Conservation (phyloP, 768 basidiomycete species). For the Mycena galericulata region DNA sequence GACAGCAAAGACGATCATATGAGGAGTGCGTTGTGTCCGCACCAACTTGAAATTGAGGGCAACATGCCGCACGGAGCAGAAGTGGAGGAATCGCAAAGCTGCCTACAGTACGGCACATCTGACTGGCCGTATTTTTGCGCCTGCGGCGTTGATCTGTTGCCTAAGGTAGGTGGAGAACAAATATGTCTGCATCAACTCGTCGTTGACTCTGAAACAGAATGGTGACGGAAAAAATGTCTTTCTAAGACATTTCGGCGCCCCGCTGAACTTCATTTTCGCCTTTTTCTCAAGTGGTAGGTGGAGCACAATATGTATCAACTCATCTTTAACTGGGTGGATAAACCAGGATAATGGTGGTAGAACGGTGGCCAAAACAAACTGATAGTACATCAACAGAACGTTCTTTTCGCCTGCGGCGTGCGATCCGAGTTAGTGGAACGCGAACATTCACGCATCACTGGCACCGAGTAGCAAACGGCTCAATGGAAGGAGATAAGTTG, state of each 20-base stretch:
- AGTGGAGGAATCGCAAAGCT: constrained; percentile 9
- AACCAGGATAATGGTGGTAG: no score
- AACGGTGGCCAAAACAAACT: constrained; percentile 5
- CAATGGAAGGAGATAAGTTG: no score
- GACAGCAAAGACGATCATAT: constrained; percentile 4
- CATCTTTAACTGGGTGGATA: no score
- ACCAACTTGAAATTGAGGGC: constrained; percentile 9
- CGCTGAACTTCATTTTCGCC: no score
- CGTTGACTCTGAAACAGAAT: constrained; percentile 9
- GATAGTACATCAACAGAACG: neutral
- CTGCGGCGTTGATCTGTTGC: constrained; percentile 11
- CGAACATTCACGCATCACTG: constrained; percentile 5
- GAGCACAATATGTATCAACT: no score
- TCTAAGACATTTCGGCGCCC: no score
- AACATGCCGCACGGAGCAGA: neutral
- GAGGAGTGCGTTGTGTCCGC: constrained; percentile 4
- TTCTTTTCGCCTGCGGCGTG: constrained; percentile 7
- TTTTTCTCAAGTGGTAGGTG: no score
- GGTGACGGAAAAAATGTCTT: neutral
- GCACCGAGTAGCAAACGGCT: no score
- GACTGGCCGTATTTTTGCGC: no score
- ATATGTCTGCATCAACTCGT: constrained; percentile 11
- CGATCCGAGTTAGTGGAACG: constrained; percentile 7
- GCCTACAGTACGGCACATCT: no score
- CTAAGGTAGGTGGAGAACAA: constrained; percentile 8